Evolutionary conservation across 164 flowering plant genomes (phyloP).

Genomic region (Aristolochia californica): DNA sequence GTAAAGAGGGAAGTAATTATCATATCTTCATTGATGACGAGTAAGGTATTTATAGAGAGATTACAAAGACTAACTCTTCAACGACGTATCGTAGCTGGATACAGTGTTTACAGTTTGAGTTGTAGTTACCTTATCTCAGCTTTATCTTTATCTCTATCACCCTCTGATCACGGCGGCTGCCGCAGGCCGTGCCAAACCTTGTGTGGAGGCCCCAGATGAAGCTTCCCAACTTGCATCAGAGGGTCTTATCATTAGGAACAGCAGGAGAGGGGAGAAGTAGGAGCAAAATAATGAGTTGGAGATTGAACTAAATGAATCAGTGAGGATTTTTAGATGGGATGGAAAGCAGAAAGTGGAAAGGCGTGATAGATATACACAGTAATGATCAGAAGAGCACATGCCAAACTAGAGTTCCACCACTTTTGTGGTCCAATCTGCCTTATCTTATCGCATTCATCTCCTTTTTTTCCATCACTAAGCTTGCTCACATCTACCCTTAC

Average conservation of each 20-base stretch:
- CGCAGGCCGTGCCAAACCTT: too few species aligned
- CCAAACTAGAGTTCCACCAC: conserved; percentile 12
- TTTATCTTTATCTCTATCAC: too few species aligned
- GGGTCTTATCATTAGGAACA: not conserved
- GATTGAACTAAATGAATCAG: conserved; percentile 13
- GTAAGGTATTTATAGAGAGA: too few species aligned
- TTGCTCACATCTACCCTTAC: conserved; percentile 42
- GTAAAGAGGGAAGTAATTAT: too few species aligned
- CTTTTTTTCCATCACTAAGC: conserved; percentile 34
- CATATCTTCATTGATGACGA: too few species aligned
- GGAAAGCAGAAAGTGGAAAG: conserved; percentile 9
- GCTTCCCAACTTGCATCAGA: too few species aligned
- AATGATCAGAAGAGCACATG: conserved; percentile 40
- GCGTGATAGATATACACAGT: conserved; percentile 11
- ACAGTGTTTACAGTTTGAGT: too few species aligned
- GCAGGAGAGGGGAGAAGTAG: not conserved
- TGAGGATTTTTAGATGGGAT: conserved; percentile 13
- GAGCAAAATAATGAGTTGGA: not conserved
- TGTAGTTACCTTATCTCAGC: too few species aligned
- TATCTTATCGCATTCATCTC: conserved; percentile 30
- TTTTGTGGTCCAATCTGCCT: conserved; percentile 32
- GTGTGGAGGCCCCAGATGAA: too few species aligned
- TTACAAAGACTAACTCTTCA: too few species aligned
- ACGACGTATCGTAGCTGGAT: too few species aligned
- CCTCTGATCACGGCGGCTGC: too few species aligned